phyloP scores from a whole-genome alignment of 2,329 filamentous ascomycete genomes.

The Aspergillus ochraceoroseus region DNA sequence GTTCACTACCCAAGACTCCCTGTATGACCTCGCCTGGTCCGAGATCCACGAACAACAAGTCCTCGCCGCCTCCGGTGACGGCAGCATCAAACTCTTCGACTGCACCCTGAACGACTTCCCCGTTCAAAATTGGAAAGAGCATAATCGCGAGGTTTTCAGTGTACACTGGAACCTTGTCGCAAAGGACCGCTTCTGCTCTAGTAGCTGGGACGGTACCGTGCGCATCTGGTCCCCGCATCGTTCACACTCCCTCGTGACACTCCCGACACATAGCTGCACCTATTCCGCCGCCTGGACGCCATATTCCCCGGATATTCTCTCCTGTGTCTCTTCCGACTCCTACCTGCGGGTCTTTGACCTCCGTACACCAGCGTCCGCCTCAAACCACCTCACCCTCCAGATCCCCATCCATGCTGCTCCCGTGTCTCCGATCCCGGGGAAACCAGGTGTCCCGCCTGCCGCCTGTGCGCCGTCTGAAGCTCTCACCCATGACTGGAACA shows the following conservation, averaged over 20 bases:
- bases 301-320: constrained; percentile 77
- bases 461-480: constrained; percentile 67
- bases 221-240: constrained; percentile 90
- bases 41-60: constrained; percentile 96
- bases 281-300: constrained; percentile 91
- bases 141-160: constrained; percentile 86
- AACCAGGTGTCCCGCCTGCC: constrained; percentile 35
- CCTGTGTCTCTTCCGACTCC: constrained; percentile 82
- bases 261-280: constrained; percentile 88
- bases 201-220: constrained; percentile 92
- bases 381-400: constrained; percentile 77
- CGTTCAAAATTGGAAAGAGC: constrained; percentile 86
- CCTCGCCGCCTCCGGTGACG: constrained; percentile 83
- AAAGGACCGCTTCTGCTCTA: constrained; percentile 86
- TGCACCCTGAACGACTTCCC: constrained; percentile 75
- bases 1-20: constrained; percentile 94
- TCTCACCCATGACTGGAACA: constrained; percentile 98
- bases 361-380: constrained; percentile 74
- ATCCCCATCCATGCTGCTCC: constrained; percentile 75
- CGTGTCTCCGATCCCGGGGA: constrained; percentile 43
- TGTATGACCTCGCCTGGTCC: constrained; percentile 93
- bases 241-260: constrained; percentile 68
- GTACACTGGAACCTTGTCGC: constrained; percentile 88
- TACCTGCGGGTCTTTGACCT: constrained; percentile 89
- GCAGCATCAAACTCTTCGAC: constrained; percentile 92